Conservation (phyloP, 1,284 basidiomycete species). For the Microstroma glucosiphilum region DNA sequence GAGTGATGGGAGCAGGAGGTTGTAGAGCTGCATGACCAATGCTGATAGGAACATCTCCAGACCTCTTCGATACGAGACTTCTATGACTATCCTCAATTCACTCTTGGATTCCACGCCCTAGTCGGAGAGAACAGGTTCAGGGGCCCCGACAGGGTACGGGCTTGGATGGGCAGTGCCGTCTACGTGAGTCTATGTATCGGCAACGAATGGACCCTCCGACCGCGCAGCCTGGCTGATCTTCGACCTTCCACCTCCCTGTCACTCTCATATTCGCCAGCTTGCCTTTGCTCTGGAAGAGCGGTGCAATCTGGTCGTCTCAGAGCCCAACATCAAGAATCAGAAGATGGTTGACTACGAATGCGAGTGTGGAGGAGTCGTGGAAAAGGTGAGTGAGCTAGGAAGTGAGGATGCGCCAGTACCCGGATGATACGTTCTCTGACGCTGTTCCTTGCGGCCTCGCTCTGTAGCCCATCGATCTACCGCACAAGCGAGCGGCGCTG, state of each 20-base stretch:
- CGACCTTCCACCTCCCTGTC: background rate
- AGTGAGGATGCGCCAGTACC: background rate
- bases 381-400: constrained; percentile 22
- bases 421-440: no score
- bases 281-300: constrained; percentile 40
- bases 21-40: background rate
- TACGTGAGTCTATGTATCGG: constrained; percentile 15
- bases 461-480: constrained; percentile 29
- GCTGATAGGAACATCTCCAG: constrained; percentile 2
- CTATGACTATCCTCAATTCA: constrained; percentile 27
- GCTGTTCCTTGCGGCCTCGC: background rate
- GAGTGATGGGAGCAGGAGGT: background rate
- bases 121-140: constrained; percentile 44
- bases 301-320: constrained; percentile 33
- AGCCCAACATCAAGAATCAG: constrained; percentile 40
- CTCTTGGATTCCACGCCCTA: constrained; percentile 44
- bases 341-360: constrained; percentile 47
- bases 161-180: constrained; percentile 47
- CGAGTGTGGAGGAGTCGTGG: constrained; percentile 45
- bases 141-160: constrained; percentile 39
- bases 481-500: constrained; percentile 46
- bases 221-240: background rate
- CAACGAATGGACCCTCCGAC: background rate
- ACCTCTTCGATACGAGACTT: constrained; percentile 28
- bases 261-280: constrained; percentile 14